phyloP scores from a whole-genome alignment of 345 rosid species.

The Psidium friedrichsthalianum region DNA sequence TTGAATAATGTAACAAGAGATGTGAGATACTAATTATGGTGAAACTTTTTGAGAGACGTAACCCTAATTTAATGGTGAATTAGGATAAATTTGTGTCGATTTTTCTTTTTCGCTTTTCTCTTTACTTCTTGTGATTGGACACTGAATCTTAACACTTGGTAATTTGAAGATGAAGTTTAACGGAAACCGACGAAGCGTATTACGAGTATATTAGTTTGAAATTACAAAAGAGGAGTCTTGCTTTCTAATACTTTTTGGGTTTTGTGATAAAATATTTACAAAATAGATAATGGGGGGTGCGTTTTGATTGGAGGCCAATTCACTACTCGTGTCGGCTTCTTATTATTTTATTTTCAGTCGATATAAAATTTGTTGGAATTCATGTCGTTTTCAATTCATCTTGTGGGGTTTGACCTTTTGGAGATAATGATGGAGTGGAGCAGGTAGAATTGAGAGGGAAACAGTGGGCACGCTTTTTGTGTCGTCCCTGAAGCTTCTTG shows the following conservation, averaged over 20 bases:
- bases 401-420: neutral
- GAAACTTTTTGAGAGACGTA: too few relatives aligned
- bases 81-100: too few relatives aligned
- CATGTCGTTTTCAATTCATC: neutral
- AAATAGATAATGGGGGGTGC: neutral
- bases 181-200: too few relatives aligned
- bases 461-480: neutral
- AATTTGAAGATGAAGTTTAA: too few relatives aligned
- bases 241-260: neutral
- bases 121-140: too few relatives aligned
- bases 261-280: neutral
- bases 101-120: too few relatives aligned
- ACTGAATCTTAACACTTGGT: too few relatives aligned
- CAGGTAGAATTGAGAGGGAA: neutral
- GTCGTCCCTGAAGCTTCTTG: neutral
- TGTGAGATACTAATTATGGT: too few relatives aligned
- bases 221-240: neutral
- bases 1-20: too few relatives aligned
- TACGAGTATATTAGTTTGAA: too few relatives aligned
- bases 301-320: neutral
- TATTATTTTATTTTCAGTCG: neutral
- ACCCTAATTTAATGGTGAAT: too few relatives aligned
- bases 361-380: neutral
- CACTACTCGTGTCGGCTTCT: neutral
- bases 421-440: neutral